phyloP scores from a whole-genome alignment of 148 eudicot genomes.

The Rhododendron ferrugineum region DNA sequence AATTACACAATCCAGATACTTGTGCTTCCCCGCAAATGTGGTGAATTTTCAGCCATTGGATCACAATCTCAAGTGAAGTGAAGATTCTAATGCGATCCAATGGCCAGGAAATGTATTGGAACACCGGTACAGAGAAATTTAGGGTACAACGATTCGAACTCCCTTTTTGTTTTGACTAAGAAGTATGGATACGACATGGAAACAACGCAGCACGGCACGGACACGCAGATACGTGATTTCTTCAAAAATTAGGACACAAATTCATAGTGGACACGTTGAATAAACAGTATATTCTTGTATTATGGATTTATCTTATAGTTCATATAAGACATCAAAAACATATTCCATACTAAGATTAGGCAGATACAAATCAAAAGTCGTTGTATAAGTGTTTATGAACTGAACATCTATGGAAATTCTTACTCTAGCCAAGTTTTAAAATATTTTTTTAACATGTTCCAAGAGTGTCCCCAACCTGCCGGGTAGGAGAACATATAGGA shows the following conservation, averaged over 20 bases:
- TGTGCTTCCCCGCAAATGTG: background rate
- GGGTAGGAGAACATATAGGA: background rate
- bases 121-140: background rate
- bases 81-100: background rate
- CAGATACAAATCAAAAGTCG: background rate
- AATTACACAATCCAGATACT: background rate
- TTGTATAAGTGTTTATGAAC: background rate
- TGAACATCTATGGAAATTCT: background rate
- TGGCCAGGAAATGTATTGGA: background rate
- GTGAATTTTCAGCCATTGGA: background rate
- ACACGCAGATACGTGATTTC: too few species aligned
- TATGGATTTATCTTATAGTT: background rate
- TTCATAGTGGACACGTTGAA: background rate
- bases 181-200: background rate
- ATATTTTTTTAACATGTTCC: background rate
- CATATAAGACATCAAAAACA: too few species aligned
- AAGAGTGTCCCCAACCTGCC: background rate
- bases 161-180: background rate
- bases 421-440: background rate
- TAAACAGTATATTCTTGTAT: background rate
- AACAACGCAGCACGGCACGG: background rate
- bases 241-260: background rate
- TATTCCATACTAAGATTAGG: too few species aligned
- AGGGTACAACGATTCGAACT: background rate
- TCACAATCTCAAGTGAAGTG: background rate